Base-by-base conservation (phyloP, 495 filamentous ascomycete genomes). In the Xylaria sp. region DNA sequence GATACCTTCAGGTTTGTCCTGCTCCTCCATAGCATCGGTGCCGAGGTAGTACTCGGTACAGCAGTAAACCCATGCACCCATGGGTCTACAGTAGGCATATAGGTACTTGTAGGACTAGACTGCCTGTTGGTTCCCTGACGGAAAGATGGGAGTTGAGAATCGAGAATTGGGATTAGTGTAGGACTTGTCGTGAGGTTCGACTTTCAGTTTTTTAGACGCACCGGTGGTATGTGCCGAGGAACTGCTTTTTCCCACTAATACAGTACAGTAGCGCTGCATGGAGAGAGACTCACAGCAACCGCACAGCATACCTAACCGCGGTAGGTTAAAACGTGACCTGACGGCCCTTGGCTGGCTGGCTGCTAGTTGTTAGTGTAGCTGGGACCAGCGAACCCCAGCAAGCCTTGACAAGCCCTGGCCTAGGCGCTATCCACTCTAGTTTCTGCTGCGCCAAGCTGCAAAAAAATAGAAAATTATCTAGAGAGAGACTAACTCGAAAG, bases 361-460 rank as follows among this genome's bases (percentile, higher is more conserved):
- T 15, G 2, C 2, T 61, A 17, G 33, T 0, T 19, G 14, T n/a
- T n/a, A 3, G 11, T 8, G 6, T 48, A 40, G 61, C n/a, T 14
- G 37, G 37, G 12, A 7, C 57, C 29, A 12, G 57, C 31, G 37
- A 59, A 33, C 57, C 19, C 57, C 37, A 12, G 57, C 31, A 59
- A 59, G 57, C 57, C 33, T 5, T 35, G 53, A 33, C 59, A 61
- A 40, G 29, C 31, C 52, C 55, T 58, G 55, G 26, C 31, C 41
- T 3, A n/a, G 9, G 35, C 37, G n/a, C 37, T 63, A 63, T 24
- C 26, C 61, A 48, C 44, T 29, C 44, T 12, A 26, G 29, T 19
- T 24, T n/a, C 31, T 41, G 48, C 64, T 67, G 64, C 64, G 64
- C 64, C 64, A 67, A 67, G 44, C 44, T 55, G 64, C 64, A 41